Conservation (phyloP, 1,284 basidiomycete species). For the Lentinula novae-zelandiae region DNA sequence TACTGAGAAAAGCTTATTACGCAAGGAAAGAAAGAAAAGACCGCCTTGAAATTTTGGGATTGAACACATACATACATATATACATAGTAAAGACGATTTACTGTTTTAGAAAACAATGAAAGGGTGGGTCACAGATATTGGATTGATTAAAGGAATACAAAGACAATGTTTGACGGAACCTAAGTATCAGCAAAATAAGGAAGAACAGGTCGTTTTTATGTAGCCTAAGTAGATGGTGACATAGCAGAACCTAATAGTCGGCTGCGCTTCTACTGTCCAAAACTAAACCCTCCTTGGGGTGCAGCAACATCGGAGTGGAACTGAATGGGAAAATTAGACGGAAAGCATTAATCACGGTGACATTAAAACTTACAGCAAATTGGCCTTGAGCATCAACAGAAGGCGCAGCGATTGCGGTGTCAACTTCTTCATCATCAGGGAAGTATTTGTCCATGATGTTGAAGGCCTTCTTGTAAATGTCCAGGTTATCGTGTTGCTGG, state of each 20-base stretch:
- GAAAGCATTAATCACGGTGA: constrained; percentile 25
- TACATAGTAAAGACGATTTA: not conserved
- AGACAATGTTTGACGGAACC: not conserved
- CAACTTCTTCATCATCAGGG: constrained; percentile 83
- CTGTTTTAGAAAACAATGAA: not conserved
- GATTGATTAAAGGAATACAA: not conserved
- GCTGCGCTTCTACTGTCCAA: constrained; percentile 48
- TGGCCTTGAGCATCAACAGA: constrained; percentile 85
- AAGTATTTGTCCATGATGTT: constrained; percentile 98
- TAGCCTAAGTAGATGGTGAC: not conserved
- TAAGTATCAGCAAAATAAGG: not conserved
- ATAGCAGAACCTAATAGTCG: not conserved
- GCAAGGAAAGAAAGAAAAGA: not conserved
- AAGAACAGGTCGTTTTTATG: not conserved
- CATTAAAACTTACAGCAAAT: constrained; percentile 72
- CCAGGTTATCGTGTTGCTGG: constrained; percentile 98
- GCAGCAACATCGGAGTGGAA: constrained; percentile 80
- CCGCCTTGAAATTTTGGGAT: not conserved
- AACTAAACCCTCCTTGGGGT: constrained; percentile 94
- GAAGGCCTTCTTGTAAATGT: constrained; percentile 99
- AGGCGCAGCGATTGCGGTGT: constrained; percentile 76
- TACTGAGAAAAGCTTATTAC: not conserved
- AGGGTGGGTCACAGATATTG: not conserved
- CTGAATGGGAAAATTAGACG: constrained; percentile 33
- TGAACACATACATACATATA: not conserved